phyloP scores from a whole-genome alignment of 768 basidiomycete genomes.

The Thelephora aurantiotincta region DNA sequence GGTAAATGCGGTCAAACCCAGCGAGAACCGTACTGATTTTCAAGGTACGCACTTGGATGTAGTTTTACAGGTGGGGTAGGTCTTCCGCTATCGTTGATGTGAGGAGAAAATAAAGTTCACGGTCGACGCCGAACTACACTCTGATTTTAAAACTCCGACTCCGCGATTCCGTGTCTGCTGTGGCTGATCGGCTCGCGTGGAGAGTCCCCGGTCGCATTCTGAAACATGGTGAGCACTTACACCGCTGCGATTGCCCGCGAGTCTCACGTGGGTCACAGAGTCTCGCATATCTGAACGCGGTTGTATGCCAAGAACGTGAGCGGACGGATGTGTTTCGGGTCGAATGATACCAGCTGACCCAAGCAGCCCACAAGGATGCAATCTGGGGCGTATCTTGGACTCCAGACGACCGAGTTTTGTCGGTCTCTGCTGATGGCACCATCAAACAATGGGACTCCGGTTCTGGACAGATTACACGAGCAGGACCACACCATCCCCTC shows the following conservation, averaged over 20 bases:
- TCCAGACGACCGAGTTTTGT: constrained; percentile 43
- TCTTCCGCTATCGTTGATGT: constrained; percentile 96
- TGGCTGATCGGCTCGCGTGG: not conserved
- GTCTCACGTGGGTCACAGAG: constrained; percentile 25
- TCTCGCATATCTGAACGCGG: constrained; percentile 58
- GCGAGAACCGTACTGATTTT: not conserved
- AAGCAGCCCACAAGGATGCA: constrained; percentile 62
- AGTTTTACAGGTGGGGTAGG: constrained; percentile 41
- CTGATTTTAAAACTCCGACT: constrained; percentile 34
- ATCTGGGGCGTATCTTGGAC: constrained; percentile 75
- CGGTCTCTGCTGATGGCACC: constrained; percentile 66
- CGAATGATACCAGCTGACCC: constrained; percentile 8
- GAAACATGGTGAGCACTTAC: not conserved
- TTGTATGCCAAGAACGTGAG: constrained; percentile 69
- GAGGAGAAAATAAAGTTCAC: constrained; percentile 42
- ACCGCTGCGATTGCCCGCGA: not conserved
- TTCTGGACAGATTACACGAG: constrained; percentile 44
- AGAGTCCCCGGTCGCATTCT: not conserved
- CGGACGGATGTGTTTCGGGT: constrained; percentile 4
- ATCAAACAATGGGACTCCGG: constrained; percentile 60
- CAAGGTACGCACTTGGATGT: constrained; percentile 13
- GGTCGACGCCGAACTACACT: constrained; percentile 14
- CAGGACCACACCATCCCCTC: constrained; percentile 65
- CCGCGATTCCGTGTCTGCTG: constrained; percentile 27
- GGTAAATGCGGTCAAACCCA: not conserved